Base-by-base conservation (phyloP, 345 rosid genomes). In the Pistacia integerrima region DNA sequence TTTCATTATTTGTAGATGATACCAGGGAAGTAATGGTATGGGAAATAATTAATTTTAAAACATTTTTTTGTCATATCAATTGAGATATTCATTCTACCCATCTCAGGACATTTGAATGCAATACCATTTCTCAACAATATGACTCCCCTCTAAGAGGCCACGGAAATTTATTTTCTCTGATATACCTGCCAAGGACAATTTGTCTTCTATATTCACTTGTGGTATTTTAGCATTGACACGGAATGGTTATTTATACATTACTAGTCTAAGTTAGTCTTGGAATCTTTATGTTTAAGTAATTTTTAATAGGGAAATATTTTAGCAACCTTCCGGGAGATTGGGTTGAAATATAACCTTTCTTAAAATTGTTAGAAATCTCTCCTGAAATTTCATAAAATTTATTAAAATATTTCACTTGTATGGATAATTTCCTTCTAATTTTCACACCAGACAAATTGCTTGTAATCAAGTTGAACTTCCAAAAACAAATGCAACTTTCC, bases 101-200 rank as follows among this genome's bases (percentile, higher is more conserved):
- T 46, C 63, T 51, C 57, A 46, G 36, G 54, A 62, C 62, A 73
- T 38, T 54, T 28, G 77, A 76, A 58, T 33, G 77, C 76, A 36
- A 38, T 73, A 80, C 66, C 48, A 46, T 61, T 60, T 36, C 58
- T 64, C 48, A 54, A 74, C 64, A 70, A 33, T 74, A 14, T 18
- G 74, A 74, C 63, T 56, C 63, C 52, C 67, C 48, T 71, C 22
- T 52, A 41, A 74, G 44, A 72, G 20, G 64, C 62, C 78, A 69
- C 62, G 72, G 62, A 72, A 74, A 74, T 36, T 72, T 59, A 70
- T 58, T 56, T 64, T 44, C 72, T 62, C 58, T 68, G 84, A 82
- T 80, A 55, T 62, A 25, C 20, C 52, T 48, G 52, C 22, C 55
- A 28, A n/a, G 58, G 57, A 58, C 54, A 4, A 25, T 11, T 20